Evolutionary conservation across 2,329 filamentous ascomycete genomes (phyloP).

Genomic region (Mycosphaerelloides madeirae): DNA sequence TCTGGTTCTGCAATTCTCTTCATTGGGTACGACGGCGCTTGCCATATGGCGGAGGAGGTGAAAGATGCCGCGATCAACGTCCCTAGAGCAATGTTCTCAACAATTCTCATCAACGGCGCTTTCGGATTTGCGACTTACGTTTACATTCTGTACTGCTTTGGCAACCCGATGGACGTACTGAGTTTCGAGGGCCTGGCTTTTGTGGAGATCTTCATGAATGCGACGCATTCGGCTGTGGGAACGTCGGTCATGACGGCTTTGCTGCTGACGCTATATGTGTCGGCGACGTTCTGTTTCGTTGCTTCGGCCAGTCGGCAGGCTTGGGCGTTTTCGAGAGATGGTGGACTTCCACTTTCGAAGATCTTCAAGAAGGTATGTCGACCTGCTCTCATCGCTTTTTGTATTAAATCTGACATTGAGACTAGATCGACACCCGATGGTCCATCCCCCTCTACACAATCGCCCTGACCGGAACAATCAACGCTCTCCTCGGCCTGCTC

Average conservation of each 20-base stretch:
- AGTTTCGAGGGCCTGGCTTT: slow-evolving; percentile 23
- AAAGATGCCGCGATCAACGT: slow-evolving; percentile 11
- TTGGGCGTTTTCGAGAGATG: slow-evolving; percentile 37
- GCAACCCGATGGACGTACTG: neutral
- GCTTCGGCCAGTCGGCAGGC: slow-evolving; percentile 13
- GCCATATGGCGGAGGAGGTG: slow-evolving; percentile 17
- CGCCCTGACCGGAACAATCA: slow-evolving; percentile 22
- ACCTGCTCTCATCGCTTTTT: neutral
- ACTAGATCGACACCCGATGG: slow-evolving; percentile 5
- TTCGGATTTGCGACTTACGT: neutral
- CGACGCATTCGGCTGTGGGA: slow-evolving; percentile 27
- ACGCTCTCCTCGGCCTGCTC: slow-evolving; percentile 31
- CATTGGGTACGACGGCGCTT: slow-evolving; percentile 10
- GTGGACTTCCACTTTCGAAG: slow-evolving; percentile 22
- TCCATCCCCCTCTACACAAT: slow-evolving; percentile 6
- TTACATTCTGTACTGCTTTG: too few relatives aligned
- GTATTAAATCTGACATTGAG: slow-evolving; percentile 18
- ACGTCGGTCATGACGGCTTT: slow-evolving; percentile 30
- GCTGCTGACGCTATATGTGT: slow-evolving; percentile 29
- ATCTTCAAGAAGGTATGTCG: neutral
- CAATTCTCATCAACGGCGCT: slow-evolving; percentile 5
- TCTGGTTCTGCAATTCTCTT: neutral
- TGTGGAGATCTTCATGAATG: slow-evolving; percentile 30
- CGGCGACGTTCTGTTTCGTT: slow-evolving; percentile 29
- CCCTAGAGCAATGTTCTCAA: slow-evolving; percentile 22